Conservation (phyloP, 257 asterid species). For the Fraxinus americana region DNA sequence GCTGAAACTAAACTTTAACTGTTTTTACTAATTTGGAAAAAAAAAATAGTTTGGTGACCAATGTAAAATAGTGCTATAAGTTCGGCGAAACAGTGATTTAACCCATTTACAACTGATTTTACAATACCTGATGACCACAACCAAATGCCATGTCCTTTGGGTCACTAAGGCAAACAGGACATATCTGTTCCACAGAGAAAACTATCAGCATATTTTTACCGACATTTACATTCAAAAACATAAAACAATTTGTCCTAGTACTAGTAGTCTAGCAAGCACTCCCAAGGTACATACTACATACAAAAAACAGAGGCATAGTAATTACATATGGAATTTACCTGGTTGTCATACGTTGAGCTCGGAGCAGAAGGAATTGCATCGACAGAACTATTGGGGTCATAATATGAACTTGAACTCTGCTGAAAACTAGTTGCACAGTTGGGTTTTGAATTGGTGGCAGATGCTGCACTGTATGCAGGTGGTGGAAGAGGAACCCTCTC, state of each 20-base stretch:
- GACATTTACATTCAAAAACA: neutral
- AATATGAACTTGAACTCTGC: constrained; percentile 28
- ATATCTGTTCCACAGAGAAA: constrained; percentile 47
- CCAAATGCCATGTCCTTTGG: constrained; percentile 94
- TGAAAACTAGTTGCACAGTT: constrained; percentile 28
- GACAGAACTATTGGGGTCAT: constrained; percentile 5
- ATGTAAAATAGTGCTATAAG: no score
- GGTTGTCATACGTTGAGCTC: constrained; percentile 35
- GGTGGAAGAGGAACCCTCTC: constrained; percentile 54
- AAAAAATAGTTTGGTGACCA: neutral
- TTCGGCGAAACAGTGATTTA: neutral
- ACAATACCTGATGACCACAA: constrained; percentile 89
- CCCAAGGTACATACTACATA: neutral
- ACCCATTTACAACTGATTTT: neutral
- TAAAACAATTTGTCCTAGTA: no score
- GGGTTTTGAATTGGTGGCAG: constrained; percentile 24
- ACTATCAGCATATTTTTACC: neutral
- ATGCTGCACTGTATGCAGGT: constrained; percentile 39
- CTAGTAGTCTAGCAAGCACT: neutral
- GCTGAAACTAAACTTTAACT: neutral
- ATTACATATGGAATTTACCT: constrained; percentile 26
- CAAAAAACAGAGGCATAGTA: neutral
- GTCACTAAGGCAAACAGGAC: constrained; percentile 80
- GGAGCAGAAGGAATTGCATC: constrained; percentile 30
- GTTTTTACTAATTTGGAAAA: neutral